Conservation (phyloP, 2,329 filamentous ascomycete genomes). For the Aspergillus sp. region DNA sequence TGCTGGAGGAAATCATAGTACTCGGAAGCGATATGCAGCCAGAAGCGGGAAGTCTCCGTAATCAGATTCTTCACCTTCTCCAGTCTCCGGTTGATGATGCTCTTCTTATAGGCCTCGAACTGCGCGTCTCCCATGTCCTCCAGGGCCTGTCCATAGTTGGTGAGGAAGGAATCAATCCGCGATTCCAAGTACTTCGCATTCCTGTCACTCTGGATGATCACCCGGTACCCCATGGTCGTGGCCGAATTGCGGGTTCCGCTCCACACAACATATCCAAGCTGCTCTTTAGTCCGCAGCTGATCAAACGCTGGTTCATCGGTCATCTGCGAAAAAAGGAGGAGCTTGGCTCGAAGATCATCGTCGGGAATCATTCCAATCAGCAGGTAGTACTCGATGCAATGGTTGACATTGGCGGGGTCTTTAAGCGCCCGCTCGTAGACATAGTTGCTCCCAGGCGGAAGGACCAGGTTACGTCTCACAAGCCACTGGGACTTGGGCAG, state of each 20-base stretch:
- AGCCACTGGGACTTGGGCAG: conserved; percentile 73
- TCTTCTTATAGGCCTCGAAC: conserved; percentile 86
- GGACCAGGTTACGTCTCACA: conserved; percentile 63
- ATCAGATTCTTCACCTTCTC: conserved; percentile 89
- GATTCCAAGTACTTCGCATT: conserved; percentile 73
- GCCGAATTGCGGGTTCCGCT: conserved; percentile 62
- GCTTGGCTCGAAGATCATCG: conserved; percentile 61
- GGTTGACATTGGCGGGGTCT: conserved; percentile 82
- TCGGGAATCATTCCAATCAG: conserved; percentile 62
- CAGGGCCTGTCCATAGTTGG: conserved; percentile 55
- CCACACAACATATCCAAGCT: conserved; percentile 94
- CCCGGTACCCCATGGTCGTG: conserved; percentile 76
- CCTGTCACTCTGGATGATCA: conserved; percentile 89
- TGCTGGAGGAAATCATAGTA: conserved; percentile 84
- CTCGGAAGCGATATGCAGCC: conserved; percentile 75
- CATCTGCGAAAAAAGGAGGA: conserved; percentile 78
- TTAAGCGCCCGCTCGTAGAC: conserved; percentile 71
- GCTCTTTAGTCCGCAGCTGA: conserved; percentile 89
- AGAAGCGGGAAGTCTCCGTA: conserved; percentile 73
- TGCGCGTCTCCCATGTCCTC: conserved; percentile 69
- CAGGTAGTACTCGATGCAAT: conserved; percentile 72
- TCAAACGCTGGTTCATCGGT: conserved; percentile 90
- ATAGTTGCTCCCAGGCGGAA: conserved; percentile 73
- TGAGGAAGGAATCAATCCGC: conserved; percentile 78
- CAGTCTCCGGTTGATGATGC: conserved; percentile 72